A percentile compares a stretch with the other conserved stretches of the same genome.
Evolutionary conservation across 176 grass and related monocot species (phyloP).

Genomic region (Cymbopogon citratus): DNA sequence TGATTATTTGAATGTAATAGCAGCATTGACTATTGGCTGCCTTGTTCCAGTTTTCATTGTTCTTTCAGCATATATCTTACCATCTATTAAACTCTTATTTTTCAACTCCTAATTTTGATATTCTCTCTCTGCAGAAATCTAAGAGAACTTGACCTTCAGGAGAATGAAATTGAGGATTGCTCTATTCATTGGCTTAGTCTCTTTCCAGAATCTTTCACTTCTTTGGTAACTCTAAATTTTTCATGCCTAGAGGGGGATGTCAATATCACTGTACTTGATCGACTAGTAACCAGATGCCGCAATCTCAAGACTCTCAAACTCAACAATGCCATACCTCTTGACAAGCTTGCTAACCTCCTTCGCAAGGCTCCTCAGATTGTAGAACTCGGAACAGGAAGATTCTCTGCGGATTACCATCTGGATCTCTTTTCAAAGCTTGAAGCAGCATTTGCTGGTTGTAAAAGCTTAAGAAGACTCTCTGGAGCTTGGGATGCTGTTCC

Average conservation of each 20-base stretch:
- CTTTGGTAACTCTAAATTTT: slow-evolving; percentile 58
- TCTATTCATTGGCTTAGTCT: slow-evolving; percentile 49
- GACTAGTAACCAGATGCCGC: slow-evolving; percentile 51
- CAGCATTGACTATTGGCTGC: background rate
- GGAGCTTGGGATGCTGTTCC: slow-evolving; percentile 51
- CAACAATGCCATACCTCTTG: slow-evolving; percentile 55
- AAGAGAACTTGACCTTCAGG: slow-evolving; percentile 57
- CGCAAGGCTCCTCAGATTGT: slow-evolving; percentile 44
- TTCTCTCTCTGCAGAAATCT: slow-evolving; percentile 43
- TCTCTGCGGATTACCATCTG: slow-evolving; percentile 36
- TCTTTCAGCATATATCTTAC: background rate
- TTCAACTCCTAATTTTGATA: slow-evolving; percentile 3
- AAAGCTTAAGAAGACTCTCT: slow-evolving; percentile 50
- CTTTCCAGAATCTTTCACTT: slow-evolving; percentile 62
- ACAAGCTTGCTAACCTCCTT: slow-evolving; percentile 49
- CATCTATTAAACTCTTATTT: background rate
- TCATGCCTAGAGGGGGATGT: slow-evolving; percentile 64
- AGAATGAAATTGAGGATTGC: slow-evolving; percentile 60
- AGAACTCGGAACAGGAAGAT: slow-evolving; percentile 52
- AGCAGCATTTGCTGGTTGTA: slow-evolving; percentile 45
- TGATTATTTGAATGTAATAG: background rate
- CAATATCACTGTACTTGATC: slow-evolving; percentile 48
- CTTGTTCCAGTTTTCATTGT: background rate
- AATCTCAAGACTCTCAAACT: slow-evolving; percentile 62
- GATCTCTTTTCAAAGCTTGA: slow-evolving; percentile 53